Evolutionary conservation across 2,329 filamentous ascomycete genomes (phyloP), one percentile per base, ranked within the genome.

Genomic region (Byssoonygena ceratinophila): DNA sequence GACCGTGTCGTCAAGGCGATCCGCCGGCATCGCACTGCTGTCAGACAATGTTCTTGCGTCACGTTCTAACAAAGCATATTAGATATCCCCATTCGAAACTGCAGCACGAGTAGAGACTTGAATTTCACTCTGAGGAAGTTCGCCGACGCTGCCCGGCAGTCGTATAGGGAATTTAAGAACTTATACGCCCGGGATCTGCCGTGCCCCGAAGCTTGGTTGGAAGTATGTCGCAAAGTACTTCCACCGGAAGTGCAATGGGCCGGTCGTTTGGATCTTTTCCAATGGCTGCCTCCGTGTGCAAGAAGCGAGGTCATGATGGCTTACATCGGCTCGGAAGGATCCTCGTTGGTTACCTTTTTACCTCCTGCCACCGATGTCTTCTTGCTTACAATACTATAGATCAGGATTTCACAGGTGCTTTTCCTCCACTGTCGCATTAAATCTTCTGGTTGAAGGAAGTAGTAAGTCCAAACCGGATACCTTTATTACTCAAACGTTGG

Each of bases 351-450:
- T 12, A n/a, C 22, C n/a, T 4, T 20, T 39, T 23, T 2, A 25
- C 9, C 29, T 34, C 8, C 12, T 3, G 11, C 2, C 25, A 39
- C 23, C 8, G 12, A 20, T 7, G 22, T 9, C 29, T 31, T 31
- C 23, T 22, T 25, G 44, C 32, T 45, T 29, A 46, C 20, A 41
- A 34, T 8, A 23, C 55, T 51, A 16, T 46, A 66, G 64, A 44
- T 67, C 64, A 16, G 65, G 65, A 5, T 67, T 68, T 44, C 65
- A 68, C 49, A 61, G 65, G 51, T 68, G 66, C 52, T 67, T 68
- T 44, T 68, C 65, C 18, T 66, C 62, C 51, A 67, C 66, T 0
- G 62, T 67, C 40, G 65, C 66, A 9, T 55, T 67, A 22, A 67
- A 67, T 48, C 58, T 68, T 27, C 48, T 68, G 12, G 55, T 67